Percentiles rank a stretch among this genome's conserved stretches.
Evolutionary conservation across 1,139 yeast species (phyloP).

Genomic region (Pichia kudriavzevii): DNA sequence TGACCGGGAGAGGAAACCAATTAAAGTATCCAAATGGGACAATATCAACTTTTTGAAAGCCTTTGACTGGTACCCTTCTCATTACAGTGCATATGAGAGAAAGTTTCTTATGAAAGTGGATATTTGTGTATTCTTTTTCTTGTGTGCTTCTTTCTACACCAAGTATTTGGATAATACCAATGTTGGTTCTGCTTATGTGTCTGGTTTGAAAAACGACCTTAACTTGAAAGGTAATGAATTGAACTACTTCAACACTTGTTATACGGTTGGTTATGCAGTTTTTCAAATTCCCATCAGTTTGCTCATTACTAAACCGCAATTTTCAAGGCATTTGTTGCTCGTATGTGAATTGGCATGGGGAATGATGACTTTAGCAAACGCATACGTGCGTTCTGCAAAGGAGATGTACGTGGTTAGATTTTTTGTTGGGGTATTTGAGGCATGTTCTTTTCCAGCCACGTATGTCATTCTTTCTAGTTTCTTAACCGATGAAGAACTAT

Average conservation of each 20-base stretch:
- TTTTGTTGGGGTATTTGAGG: constrained; percentile 55
- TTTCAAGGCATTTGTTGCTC: constrained; percentile 28
- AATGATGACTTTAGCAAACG: constrained; percentile 50
- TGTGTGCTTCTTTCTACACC: constrained; percentile 61
- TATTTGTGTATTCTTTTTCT: constrained; percentile 46
- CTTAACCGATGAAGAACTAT: constrained; percentile 35
- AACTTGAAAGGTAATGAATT: constrained; percentile 60
- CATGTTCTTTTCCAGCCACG: constrained; percentile 51
- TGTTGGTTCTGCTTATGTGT: constrained; percentile 61
- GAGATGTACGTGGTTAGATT: constrained; percentile 47
- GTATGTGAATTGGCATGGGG: constrained; percentile 54
- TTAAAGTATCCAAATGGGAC: constrained; percentile 6
- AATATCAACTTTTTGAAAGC: constrained; percentile 22
- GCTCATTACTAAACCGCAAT: constrained; percentile 42
- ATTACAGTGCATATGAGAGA: constrained; percentile 29
- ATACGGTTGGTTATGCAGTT: constrained; percentile 49
- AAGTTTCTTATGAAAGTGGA: constrained; percentile 54
- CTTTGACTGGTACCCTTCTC: constrained; percentile 24
- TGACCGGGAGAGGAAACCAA: constrained; percentile 11
- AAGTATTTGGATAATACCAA: constrained; percentile 59
- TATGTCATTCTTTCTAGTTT: constrained; percentile 57
- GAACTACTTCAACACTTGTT: constrained; percentile 52
- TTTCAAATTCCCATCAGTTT: constrained; percentile 47
- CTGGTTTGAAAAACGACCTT: constrained; percentile 53
- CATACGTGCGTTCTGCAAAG: constrained; percentile 34